Base-by-base conservation (phyloP, 768 basidiomycete genomes). In the Serpula lacrymans region DNA sequence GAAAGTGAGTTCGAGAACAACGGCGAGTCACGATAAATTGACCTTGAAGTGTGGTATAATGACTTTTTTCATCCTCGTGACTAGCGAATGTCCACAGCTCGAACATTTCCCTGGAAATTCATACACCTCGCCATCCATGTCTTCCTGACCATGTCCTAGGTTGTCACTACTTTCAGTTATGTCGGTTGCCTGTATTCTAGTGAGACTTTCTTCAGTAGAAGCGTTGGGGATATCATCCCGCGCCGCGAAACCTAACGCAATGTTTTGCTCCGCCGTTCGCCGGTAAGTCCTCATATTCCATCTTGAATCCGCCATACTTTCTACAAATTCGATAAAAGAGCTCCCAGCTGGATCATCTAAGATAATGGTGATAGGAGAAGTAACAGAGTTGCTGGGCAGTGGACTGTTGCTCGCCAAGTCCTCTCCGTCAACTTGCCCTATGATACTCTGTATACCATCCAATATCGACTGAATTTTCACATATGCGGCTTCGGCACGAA, bases 31-130 rank as follows among this genome's bases (percentile, higher is more conserved):
- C 45, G 25, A 27, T 18, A 8, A 14, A 40, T 23, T 7, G 21
- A 84, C 93, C 77, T 99, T 91, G 77, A 99, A 98, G 63, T 99
- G 92, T 0, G 96, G 96, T 50, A 99, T 96, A 46, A 79, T 82
- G 50, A 98, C 86, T 58, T 88, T 89, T 75, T 98, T 95, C 89
- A 99, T 96, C 50, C 82, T 70, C 1, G 96, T 99, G 53, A 91
- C 77, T 17, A 90, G 69, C 6, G 76, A 68, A 51, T 84, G 83
- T 2, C 86, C 84, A 62, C 96, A 99, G 48, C 87, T 87, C 9
- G 90, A 88, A 61, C 96, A 99, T 11, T 74, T 63, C 1, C 91
- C 91, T 0, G 80, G 84, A 71, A 98, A 99, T 21, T 82, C 75
- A 53, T 82, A 88, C 6, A 99, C 74, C 59, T 99, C 96, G 12